Evolutionary conservation across 208 protist species (phyloP), one percentile per base, ranked within the genome.

Genomic region (Blastocrithidia nonstop): DNA sequence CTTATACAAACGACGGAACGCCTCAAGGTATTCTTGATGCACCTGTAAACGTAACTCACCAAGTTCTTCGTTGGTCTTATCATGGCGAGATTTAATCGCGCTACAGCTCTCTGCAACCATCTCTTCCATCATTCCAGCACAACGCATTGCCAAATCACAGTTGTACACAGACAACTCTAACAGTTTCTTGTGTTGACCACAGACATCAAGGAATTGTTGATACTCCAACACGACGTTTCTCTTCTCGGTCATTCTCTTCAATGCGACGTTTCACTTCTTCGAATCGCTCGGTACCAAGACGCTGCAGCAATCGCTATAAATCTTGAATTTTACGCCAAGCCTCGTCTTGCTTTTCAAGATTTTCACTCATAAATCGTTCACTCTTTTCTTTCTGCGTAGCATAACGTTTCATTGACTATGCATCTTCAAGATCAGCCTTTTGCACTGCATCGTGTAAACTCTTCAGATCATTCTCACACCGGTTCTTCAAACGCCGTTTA

Each of bases 231-330:
- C 64, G 70, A 20, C 71, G 65, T 53, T 68, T 66, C 54, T 81
- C 71, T 59, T 81, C 71, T 25, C 71, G 61, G 52, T 81, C 71
- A 38, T 75, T 81, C 59, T 81, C 71, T 63, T 81, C 71, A 33
- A 81, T 75, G 45, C 71, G 65, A 44, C 71, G 71, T 64, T 81
- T 81, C 51, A 81, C 71, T 57, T 81, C 71, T 54, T 81, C 71
- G 44, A 81, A 81, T 39, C 71, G 66, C 45, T 81, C 71, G 42
- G 71, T 81, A 31, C 71, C 71, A 15, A 81, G 63, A 15, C 66
- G 69, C 71, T 81, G 71, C 40, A 79, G 57, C 55, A 56, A 42
- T 31, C 71, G 64, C 71, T 79, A 65, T 20, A 74, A 66, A 33
- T 81, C 71, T 60, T 81, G 71, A 47, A 81, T 81, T 53, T 72